A percentile compares a stretch with the other conserved stretches of the same genome.
Evolutionary conservation across 2,329 filamentous ascomycete genomes (phyloP).

Genomic region (Ophiostoma perfectum): DNA sequence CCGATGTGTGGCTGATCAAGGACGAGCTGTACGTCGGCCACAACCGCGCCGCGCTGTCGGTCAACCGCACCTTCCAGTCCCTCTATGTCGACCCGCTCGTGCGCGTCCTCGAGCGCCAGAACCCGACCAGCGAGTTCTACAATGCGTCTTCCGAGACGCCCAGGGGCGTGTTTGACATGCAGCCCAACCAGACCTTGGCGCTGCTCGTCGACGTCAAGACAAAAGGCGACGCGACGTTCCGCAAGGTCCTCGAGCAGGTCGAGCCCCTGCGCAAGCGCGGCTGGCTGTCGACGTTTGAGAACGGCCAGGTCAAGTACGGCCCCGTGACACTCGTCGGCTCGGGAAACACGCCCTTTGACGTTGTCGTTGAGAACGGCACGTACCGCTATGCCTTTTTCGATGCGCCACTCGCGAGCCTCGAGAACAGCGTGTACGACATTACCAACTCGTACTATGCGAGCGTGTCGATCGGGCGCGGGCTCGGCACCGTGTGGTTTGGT

Average conservation of each 20-base stretch:
- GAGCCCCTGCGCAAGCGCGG: slow-evolving; percentile 52
- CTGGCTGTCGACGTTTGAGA: slow-evolving; percentile 52
- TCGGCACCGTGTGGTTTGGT: slow-evolving; percentile 47
- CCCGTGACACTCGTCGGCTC: slow-evolving; percentile 65
- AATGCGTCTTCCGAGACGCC: slow-evolving; percentile 33
- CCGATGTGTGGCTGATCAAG: slow-evolving; percentile 60
- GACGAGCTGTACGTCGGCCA: slow-evolving; percentile 49
- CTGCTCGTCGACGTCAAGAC: slow-evolving; percentile 68
- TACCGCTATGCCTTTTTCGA: slow-evolving; percentile 62
- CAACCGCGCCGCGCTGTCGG: slow-evolving; percentile 47
- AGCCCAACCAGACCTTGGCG: slow-evolving; percentile 50
- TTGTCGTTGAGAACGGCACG: slow-evolving; percentile 47
- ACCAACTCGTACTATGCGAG: slow-evolving; percentile 64
- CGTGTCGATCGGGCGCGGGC: slow-evolving; percentile 47
- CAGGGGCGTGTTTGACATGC: slow-evolving; percentile 51
- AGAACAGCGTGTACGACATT: slow-evolving; percentile 38
- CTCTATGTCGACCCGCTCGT: slow-evolving; percentile 63
- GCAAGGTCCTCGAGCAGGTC: slow-evolving; percentile 49
- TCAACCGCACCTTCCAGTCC: slow-evolving; percentile 52
- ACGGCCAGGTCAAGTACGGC: slow-evolving; percentile 46
- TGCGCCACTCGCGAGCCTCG: slow-evolving; percentile 50
- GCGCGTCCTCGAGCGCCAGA: slow-evolving; percentile 48
- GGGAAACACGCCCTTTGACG: slow-evolving; percentile 56
- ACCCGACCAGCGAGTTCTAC: slow-evolving; percentile 44
- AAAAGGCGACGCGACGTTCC: slow-evolving; percentile 46